Base-by-base conservation (phyloP, 202 grass and related monocot genomes). In the Zoysia matrella region DNA sequence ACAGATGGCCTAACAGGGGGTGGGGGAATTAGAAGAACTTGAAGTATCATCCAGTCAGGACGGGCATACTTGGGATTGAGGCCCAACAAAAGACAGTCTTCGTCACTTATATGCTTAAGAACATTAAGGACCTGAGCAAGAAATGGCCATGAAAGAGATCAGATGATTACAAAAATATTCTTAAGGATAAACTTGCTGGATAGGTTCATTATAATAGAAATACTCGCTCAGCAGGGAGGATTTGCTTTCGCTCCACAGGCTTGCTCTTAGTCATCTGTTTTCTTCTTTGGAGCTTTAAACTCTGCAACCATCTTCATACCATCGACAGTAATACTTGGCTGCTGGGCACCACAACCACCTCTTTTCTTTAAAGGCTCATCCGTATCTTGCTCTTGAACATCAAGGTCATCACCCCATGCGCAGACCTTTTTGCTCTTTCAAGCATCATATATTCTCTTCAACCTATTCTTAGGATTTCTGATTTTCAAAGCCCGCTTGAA, bases 281-380 rank as follows among this genome's bases (percentile, higher is more conserved):
- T 98, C 87, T 91, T 98, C 85, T 98, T 98, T 71, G 90, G 36
- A 73, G 84, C 86, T 89, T 98, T 95, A 64, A 89, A 98, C 79
- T 98, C 95, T 52, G 92, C 95, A 78, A 98, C 90, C 95, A 98
- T 98, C 81, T 93, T 98, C 95, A 98, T 98, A 47, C 95, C 95
- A 85, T 98, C 95, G 39, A 98, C 88, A 47, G 95, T 98, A 72
- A 98, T 98, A 85, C 89, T 98, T 75, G 95, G 92, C 86, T 98
- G 95, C 80, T 95, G 95, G 77, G 95, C 95, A 73, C 95, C 92
- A 75, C 95, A 98, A 47, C 95, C 95, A 80, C 87, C 87, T 72
- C 84, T 91, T 88, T 93, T 98, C 75, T 98, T 98, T 5, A 90
- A 78, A 22, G 92, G 86, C 50, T 95, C 92, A 14, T 95, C 90